Conservation (phyloP, 345 rosid genomes). For the Eucalyptus erythrocorys region DNA sequence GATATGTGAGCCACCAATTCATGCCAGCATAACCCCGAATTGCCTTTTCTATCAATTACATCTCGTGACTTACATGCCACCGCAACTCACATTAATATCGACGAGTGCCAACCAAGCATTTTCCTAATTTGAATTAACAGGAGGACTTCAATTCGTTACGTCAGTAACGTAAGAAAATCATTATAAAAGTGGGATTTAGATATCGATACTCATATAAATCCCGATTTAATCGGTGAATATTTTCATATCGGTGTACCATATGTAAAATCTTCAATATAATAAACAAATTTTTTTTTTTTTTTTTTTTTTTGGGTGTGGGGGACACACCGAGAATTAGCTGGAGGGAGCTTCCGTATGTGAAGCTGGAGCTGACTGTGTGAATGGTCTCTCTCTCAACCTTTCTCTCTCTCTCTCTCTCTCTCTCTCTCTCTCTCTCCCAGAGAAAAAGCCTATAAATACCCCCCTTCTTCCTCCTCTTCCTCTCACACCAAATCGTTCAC, state of each 20-base stretch:
- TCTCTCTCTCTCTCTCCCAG: background rate
- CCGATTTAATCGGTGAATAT: background rate
- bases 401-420: background rate
- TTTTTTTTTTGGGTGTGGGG: background rate
- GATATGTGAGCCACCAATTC: no score
- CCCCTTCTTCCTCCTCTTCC: background rate
- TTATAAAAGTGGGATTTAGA: background rate
- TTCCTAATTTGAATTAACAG: background rate
- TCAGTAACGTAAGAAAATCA: accelerated
- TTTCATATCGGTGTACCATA: background rate
- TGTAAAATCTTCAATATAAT: background rate
- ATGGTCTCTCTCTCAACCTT: background rate
- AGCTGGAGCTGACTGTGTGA: background rate
- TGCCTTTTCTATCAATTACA: no score
- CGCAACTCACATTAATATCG: no score
- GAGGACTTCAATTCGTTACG: accelerated
- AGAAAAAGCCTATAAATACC: background rate
- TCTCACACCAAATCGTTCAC: background rate
- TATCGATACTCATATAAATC: accelerated
- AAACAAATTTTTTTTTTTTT: accelerated
- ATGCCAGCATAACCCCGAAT: no score
- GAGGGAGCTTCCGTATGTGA: background rate
- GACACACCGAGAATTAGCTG: background rate
- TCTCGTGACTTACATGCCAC: no score
- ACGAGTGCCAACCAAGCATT: no score